These are phyloP conservation scores for Uncinocarpus reesii DNA, from an alignment of 2,329 filamentous ascomycete species.

Conservation along the genomic window DNA sequence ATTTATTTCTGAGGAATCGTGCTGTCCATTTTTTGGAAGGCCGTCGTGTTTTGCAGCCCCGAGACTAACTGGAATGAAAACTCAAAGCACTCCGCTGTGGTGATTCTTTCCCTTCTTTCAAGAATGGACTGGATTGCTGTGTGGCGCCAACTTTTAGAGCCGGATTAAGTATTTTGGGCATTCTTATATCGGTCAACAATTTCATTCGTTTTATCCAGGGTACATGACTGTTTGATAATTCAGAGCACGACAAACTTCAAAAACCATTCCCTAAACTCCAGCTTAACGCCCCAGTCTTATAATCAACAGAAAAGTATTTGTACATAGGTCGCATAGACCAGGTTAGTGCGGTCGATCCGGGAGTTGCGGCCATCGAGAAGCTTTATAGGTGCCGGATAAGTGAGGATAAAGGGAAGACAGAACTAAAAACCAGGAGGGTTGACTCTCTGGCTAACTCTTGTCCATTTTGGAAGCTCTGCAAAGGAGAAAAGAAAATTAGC, in stretches of 20 bases:
- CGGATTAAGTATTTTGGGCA: neutral
- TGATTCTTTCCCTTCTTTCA: neutral
- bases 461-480: constrained; percentile 80
- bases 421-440: constrained; percentile 86
- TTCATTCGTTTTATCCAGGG: constrained; percentile 9
- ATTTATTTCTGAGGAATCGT: neutral
- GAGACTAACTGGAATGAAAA: neutral
- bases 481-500: constrained; percentile 16
- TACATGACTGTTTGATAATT: constrained; percentile 7
- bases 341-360: neutral
- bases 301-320: neutral
- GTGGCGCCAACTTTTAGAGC: no score
- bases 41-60: neutral
- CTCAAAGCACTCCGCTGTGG: neutral
- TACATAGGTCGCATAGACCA: constrained; percentile 5
- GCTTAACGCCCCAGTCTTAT: neutral
- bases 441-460: constrained; percentile 80
- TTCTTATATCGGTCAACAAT: constrained; percentile 5
- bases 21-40: neutral
- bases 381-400: no score
- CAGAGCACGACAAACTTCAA: neutral
- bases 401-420: neutral
- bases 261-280: constrained; percentile 2
- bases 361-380: neutral
- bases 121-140: no score